Conservation (phyloP, 2,329 filamentous ascomycete genomes). For the Fusarium sp. region DNA sequence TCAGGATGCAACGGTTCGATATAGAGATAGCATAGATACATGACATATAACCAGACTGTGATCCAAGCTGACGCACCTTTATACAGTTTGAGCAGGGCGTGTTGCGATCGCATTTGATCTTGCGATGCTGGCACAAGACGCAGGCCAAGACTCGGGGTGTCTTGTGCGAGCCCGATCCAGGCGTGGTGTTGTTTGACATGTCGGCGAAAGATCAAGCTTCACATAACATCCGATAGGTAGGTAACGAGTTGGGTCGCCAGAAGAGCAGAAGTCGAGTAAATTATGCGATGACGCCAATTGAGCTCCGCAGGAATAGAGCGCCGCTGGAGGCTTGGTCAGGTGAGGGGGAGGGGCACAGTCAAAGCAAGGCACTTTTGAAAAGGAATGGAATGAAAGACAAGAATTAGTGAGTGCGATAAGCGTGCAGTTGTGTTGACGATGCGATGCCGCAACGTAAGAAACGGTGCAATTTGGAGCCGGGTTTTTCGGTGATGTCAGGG, state of each 20-base stretch:
- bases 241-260: constrained; percentile 1
- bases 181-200: constrained; percentile 50
- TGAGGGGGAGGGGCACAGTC: constrained; percentile 39
- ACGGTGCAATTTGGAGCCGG: constrained; percentile 26
- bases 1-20: neutral
- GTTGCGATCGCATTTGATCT: constrained; percentile 71
- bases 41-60: neutral
- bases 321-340: constrained; percentile 26
- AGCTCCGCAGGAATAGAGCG: constrained; percentile 24
- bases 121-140: constrained; percentile 69
- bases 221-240: constrained; percentile 45
- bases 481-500: neutral
- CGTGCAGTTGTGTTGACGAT: constrained; percentile 18
- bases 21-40: neutral
- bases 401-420: constrained; percentile 2
- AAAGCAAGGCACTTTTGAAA: neutral
- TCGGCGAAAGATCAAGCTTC: constrained; percentile 39
- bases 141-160: constrained; percentile 62
- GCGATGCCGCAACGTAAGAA: constrained; percentile 30
- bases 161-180: constrained; percentile 50
- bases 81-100: constrained; percentile 70
- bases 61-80: constrained; percentile 58
- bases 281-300: constrained; percentile 37
- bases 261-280: constrained; percentile 23
- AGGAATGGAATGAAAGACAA: neutral